These are phyloP conservation scores for Magnaporthiopsis incrustans DNA, from an alignment of 2,329 filamentous ascomycete species.

Conservation along the genomic window DNA sequence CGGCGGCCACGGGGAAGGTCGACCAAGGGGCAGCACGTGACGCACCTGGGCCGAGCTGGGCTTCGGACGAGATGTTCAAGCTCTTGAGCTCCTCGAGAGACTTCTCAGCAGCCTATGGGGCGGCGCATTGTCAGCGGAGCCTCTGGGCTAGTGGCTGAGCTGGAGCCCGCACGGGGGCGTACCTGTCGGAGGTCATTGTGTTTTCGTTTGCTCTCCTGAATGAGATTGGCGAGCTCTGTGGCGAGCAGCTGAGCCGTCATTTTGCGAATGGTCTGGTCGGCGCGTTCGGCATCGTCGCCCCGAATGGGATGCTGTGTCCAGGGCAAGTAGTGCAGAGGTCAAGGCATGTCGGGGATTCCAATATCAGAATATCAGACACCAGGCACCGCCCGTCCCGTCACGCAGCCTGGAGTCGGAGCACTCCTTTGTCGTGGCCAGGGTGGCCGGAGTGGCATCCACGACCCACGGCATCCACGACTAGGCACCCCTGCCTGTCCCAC, in stretches of 20 bases:
- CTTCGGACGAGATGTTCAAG: constrained; percentile 65
- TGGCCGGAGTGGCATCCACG: neutral
- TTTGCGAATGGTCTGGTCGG: constrained; percentile 25
- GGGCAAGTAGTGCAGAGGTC: no score
- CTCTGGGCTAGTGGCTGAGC: neutral
- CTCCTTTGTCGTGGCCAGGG: neutral
- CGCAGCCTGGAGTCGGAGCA: neutral
- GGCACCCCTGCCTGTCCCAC: neutral
- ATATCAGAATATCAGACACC: neutral
- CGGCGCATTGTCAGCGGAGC: constrained; percentile 10
- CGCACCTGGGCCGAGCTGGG: constrained; percentile 63
- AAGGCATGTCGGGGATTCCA: neutral
- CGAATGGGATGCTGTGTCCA: neutral
- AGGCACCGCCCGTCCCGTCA: neutral
- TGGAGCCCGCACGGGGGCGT: constrained; percentile 20
- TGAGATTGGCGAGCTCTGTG: constrained; percentile 80
- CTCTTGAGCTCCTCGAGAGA: constrained; percentile 82
- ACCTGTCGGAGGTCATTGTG: constrained; percentile 82
- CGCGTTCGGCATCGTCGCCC: constrained; percentile 12
- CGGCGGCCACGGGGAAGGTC: constrained; percentile 10
- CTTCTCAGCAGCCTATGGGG: constrained; percentile 73
- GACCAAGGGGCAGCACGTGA: constrained; percentile 15
- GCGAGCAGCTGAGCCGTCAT: constrained; percentile 91
- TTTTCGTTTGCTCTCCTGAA: constrained; percentile 94
- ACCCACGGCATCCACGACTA: neutral